Evolutionary conservation across 1,284 basidiomycete species (phyloP), one percentile per base, ranked within the genome.

Genomic region (Ganoderma resinaceum): DNA sequence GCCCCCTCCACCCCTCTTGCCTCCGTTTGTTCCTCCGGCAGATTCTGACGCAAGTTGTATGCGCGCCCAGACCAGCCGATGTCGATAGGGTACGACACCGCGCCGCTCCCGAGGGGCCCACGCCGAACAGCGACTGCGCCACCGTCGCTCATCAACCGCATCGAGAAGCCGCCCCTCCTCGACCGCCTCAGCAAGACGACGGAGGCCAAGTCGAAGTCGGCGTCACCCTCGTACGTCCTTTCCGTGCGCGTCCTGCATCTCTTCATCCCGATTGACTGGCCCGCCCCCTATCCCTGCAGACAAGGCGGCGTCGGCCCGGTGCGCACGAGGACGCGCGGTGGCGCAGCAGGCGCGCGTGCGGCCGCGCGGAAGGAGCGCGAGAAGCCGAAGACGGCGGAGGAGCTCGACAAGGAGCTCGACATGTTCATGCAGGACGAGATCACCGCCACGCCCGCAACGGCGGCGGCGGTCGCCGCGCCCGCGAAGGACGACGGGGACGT

Each of bases 401-500:
- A 98, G 73, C 82, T 98, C 66, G 97, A 98, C 80, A 91, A 89
- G 77, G 96, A 98, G 82, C 80, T 98, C 70, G 96, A 98, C 74
- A 90, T 91, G 1, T 98, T 97, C 80, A 96, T 97, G 95, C 88
- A 86, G 26, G 89, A 90, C 70, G 85, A 87, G n/a, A 81, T 53
- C 16, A 72, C 77, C n/a, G 68, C 77, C 33, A 73, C 77, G 35
- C 67, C 74, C 0, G 70, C 67, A 4, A 75, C 78, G 29, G 68
- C 68, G 6, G 57, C 67, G 40, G 18, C 72, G 6, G 38, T 69
- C 4, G 71, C 69, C 9, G 75, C 61, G 20, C 66, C 66, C 11
- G 64, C 64, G 26, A 67, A 74, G 20, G 63, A n/a, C 29, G 70
- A 73, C 31, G 76, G 67, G 12, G 88, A 89, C 74, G 83, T 89